Base-by-base conservation (phyloP, 202 grass and related monocot species). In the Cymbopogon flexuosus region DNA sequence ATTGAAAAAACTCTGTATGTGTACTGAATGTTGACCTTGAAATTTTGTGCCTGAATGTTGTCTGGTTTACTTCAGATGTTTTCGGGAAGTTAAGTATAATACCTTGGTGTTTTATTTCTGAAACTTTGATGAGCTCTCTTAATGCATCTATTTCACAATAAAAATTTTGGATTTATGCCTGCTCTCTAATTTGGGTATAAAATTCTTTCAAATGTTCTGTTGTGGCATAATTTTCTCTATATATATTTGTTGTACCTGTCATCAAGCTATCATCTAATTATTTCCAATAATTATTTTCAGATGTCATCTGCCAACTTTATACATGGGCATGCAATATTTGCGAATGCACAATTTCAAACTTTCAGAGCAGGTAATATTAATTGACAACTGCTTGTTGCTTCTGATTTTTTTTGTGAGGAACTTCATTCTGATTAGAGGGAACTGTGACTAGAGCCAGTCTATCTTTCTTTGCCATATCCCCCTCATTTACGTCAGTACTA, bases 321-420 rank as follows among this genome's bases (percentile, higher is more conserved):
- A 99, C 62, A 93, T 93, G 81, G 96, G 96, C 33, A 99, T 95
- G 96, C 92, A 99, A 85, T 99, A 90, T 65, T 87, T 88, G 83
- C 84, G 89, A 72, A 93, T 93, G 88, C 96, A 94, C 64, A 99
- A 90, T 82, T 91, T 88, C 82, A 95, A 93, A 85, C 88, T 95
- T 87, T 90, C 96, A 40, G 96, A 99, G 71, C 96, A 99, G 92
- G 96, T 95, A 93, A 56, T 19, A 14, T 60, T 70, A 68, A 79
- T 41, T 62, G 54, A 52, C 59, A 56, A 60, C 40, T 6, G 8
- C 60, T 58, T 68, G 60, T 15, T 5, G 5, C 10, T 68, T 86
- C 36, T 36, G 37, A 51, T 61, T 76, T 82, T 82, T 51, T 4
- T 8, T 9, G 8, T 37, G 15, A 57, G 14, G 51, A 83, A 10